A percentile compares a stretch with the other conserved stretches of the same genome.
Evolutionary conservation across 257 asterid species (phyloP).

Genomic region (Plantago ovata): DNA sequence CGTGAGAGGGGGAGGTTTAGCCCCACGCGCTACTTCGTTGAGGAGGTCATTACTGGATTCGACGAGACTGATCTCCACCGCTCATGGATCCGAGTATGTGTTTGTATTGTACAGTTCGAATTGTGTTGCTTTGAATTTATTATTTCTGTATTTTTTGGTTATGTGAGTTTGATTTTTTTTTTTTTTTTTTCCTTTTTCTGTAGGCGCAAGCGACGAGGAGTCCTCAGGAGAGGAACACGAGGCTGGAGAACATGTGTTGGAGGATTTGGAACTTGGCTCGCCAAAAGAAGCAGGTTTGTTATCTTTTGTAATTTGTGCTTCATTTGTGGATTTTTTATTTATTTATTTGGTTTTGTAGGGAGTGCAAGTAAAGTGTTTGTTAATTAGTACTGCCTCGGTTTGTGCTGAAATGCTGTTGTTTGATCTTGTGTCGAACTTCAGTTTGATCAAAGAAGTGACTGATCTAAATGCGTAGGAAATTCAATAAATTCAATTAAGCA

Average conservation of each 20-base stretch:
- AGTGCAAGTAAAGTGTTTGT: no score
- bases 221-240: slow-evolving; percentile 30
- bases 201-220: slow-evolving; percentile 32
- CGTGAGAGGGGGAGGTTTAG: slow-evolving; percentile 30
- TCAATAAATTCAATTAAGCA: no score
- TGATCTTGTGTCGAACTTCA: no score
- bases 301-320: no score
- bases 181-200: no score
- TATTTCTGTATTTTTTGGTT: neutral
- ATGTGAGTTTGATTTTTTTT: neutral
- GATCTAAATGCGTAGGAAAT: no score
- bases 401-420: no score
- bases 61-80: slow-evolving; percentile 37
- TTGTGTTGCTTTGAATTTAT: neutral
- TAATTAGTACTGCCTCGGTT: no score
- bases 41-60: slow-evolving; percentile 25
- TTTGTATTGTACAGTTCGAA: neutral
- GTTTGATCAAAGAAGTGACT: no score
- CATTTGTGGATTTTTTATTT: neutral
- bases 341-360: neutral
- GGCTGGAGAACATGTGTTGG: slow-evolving; percentile 41
- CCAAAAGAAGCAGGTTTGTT: slow-evolving; percentile 28
- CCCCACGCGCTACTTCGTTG: slow-evolving; percentile 32
- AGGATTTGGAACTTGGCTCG: slow-evolving; percentile 38
- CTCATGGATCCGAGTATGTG: slow-evolving; percentile 28